Conservation (phyloP, 768 basidiomycete species). For the Vararia minispora region DNA sequence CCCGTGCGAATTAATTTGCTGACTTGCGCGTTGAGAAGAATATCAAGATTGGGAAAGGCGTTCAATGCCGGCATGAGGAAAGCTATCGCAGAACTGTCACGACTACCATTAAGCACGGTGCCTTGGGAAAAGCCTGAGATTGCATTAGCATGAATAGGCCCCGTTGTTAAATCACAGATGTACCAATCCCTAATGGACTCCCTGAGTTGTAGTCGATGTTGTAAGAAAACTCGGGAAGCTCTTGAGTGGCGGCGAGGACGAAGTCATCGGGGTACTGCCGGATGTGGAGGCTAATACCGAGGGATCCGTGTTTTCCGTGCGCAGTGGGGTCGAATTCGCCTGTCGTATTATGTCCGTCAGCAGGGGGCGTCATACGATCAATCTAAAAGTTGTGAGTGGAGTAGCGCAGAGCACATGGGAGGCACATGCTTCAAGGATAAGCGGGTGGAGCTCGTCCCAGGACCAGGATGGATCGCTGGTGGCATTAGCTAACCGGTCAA, state of each 20-base stretch:
- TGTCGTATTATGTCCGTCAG: conserved; percentile 12
- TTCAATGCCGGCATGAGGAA: neutral
- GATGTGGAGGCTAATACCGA: conserved; percentile 16
- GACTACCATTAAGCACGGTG: neutral
- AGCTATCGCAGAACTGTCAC: neutral
- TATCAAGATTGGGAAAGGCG: neutral
- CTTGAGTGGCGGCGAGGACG: conserved; percentile 8
- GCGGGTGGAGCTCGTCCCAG: conserved; percentile 9
- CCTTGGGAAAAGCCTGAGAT: neutral
- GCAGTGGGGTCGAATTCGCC: conserved; percentile 15
- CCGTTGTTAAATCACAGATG: neutral
- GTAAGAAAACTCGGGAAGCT: conserved; percentile 17
- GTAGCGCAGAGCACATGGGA: neutral
- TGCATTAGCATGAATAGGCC: neutral
- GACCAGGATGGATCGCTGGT: conserved; percentile 13
- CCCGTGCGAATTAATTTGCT: conserved; percentile 1
- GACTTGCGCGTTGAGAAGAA: neutral
- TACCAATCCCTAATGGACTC: conserved; percentile 16
- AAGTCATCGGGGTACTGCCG: neutral
- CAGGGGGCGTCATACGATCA: neutral
- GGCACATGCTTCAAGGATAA: conserved; percentile 4
- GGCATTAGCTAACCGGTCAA: conserved; percentile 11
- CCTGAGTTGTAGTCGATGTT: conserved; percentile 17
- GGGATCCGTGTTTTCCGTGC: conserved; percentile 16
- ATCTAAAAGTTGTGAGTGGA: neutral